A percentile compares a stretch with the other conserved stretches of the same genome.
Conservation (phyloP, 2,329 filamentous ascomycete species). For the Epichloe uncinata region DNA sequence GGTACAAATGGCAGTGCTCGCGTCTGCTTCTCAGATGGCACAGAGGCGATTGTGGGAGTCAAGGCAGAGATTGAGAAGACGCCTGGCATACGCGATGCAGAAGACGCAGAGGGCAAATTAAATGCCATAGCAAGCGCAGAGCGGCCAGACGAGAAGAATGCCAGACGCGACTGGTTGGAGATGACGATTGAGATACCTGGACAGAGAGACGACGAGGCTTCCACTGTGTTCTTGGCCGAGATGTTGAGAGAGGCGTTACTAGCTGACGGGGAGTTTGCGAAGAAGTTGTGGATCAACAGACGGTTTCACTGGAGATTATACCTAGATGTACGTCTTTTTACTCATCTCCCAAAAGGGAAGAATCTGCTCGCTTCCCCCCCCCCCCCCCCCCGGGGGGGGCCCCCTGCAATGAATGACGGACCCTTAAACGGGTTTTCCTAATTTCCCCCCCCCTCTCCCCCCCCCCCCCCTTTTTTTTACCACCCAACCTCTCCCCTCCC, state of each 20-base stretch:
- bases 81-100: conserved; percentile 14
- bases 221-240: conserved; percentile 73
- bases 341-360: neutral
- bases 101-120: conserved; percentile 10
- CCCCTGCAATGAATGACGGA: neutral
- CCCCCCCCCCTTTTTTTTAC: no score
- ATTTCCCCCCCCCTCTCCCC: no score
- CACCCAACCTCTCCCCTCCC: no score
- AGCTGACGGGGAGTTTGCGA: conserved; percentile 53
- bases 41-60: conserved; percentile 88
- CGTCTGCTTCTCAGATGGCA: conserved; percentile 88
- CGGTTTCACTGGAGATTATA: conserved; percentile 96
- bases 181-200: conserved; percentile 86
- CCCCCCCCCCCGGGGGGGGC: no score
- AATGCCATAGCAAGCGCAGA: conserved; percentile 21
- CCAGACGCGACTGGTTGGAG: conserved; percentile 65
- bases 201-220: conserved; percentile 76
- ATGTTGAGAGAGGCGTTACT: conserved; percentile 84
- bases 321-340: conserved; percentile 58
- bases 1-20: conserved; percentile 85
- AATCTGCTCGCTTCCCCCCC: neutral
- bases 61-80: conserved; percentile 89
- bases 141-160: conserved; percentile 28
- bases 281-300: conserved; percentile 71
- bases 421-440: conserved; percentile 49